phyloP scores from a whole-genome alignment of 2,329 filamentous ascomycete genomes.

The Epichloe aotearoae region DNA sequence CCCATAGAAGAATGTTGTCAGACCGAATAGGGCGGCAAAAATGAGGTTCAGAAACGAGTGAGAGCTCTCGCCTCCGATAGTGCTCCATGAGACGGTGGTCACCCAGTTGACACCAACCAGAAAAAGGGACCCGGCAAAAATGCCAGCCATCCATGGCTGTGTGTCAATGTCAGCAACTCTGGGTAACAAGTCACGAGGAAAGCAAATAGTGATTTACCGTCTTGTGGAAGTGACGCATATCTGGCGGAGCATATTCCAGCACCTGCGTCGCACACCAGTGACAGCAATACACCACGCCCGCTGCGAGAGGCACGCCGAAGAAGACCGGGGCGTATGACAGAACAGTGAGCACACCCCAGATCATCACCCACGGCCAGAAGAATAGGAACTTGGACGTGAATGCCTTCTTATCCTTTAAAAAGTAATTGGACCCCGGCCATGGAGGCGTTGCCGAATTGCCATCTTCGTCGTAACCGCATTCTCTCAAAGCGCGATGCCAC shows the following conservation, averaged over 20 bases:
- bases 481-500: slow-evolving; percentile 71
- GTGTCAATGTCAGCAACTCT: background rate
- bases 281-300: slow-evolving; percentile 53
- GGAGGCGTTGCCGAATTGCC: slow-evolving; percentile 56
- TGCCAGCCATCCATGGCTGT: slow-evolving; percentile 81
- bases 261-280: slow-evolving; percentile 69
- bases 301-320: slow-evolving; percentile 58
- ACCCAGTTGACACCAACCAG: slow-evolving; percentile 68
- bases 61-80: slow-evolving; percentile 17
- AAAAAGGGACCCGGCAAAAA: slow-evolving; percentile 80
- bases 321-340: slow-evolving; percentile 63
- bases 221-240: slow-evolving; percentile 82
- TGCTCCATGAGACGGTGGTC: slow-evolving; percentile 50
- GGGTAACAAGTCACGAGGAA: background rate
- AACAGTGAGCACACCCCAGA: slow-evolving; percentile 58
- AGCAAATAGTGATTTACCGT: slow-evolving; percentile 44
- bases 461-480: slow-evolving; percentile 72
- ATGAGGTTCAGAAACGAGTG: slow-evolving; percentile 66
- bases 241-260: slow-evolving; percentile 67
- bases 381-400: slow-evolving; percentile 84
- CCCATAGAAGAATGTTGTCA: slow-evolving; percentile 77
- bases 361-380: slow-evolving; percentile 68
- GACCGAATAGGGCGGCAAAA: slow-evolving; percentile 49
- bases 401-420: slow-evolving; percentile 62
- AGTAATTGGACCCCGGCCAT: slow-evolving; percentile 58